Base-by-base conservation (phyloP, 805 yeast species). In the Candida ascalaphidarum region DNA sequence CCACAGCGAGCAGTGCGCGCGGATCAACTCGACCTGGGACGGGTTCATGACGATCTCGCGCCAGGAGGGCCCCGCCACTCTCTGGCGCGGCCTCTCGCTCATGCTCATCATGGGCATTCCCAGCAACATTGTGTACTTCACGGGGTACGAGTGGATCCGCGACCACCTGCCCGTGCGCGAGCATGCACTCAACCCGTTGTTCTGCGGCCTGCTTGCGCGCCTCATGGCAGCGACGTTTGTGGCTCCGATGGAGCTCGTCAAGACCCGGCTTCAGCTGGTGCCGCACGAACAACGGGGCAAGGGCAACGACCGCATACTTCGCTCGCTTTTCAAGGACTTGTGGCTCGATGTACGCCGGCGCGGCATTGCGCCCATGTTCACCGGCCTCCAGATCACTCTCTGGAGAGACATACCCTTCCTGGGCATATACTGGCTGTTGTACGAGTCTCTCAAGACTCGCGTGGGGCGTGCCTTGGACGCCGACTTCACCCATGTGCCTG, bases 321-420 rank as follows among this genome's bases (percentile, higher is more conserved):
- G 56, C 14, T 64, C 71, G 32, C 54, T 81, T 17, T 42, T 80
- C 28, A 55, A 52, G 15, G 86, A 82, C 26, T 61, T 79, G 17
- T 48, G 48, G 27, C 43, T 48, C 3, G 76, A 79, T 43, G 57
- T 84, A 4, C 50, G 56, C 21, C 35, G 47, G 1, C 63, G 65
- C 10, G 98, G 98, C 0, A 35, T 71, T 3, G 51, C 57, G 2
- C 68, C 85, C 0, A 51, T 92, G 12, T 92, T 86, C 65, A 77
- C 79, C 31, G 98, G 98, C 1, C 59, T 92, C 14, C 76, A 81
- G 22, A 67, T 92, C 22, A 92, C 98, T 0, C 64, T 92, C 11
- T 89, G 95, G 95, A 68, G 98, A 54, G 98, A 92, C 51, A 97
- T 89, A 0, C 98, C 98, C 2, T 92, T 92, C 50, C 80, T 94